A percentile compares a stretch with the other conserved stretches of the same genome.
Evolutionary conservation across 1,139 yeast genomes (phyloP).

Genomic region (Debaryomyces fabryi): DNA sequence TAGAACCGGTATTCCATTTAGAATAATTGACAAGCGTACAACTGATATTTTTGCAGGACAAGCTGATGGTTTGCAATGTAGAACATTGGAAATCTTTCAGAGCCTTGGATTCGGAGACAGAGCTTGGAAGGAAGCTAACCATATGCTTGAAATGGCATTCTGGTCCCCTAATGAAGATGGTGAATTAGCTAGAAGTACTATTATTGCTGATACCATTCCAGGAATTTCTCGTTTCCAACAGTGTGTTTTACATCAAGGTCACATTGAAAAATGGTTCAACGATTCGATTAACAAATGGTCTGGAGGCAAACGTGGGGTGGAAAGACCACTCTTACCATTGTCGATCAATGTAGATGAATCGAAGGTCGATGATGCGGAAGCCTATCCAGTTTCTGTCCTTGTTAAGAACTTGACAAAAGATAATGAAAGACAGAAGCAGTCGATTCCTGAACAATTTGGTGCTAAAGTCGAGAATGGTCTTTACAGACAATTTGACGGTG

Average conservation of each 20-base stretch:
- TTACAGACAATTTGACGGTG: slow-evolving; percentile 33
- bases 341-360: slow-evolving; percentile 25
- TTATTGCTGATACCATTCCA: slow-evolving; percentile 30
- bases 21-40: slow-evolving; percentile 35
- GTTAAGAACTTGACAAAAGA: slow-evolving; percentile 18
- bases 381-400: slow-evolving; percentile 31
- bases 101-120: slow-evolving; percentile 32
- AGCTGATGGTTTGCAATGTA: slow-evolving; percentile 32
- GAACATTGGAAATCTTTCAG: slow-evolving; percentile 33
- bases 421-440: slow-evolving; percentile 17
- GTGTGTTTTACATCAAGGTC: slow-evolving; percentile 34
- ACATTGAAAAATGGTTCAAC: slow-evolving; percentile 30
- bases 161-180: slow-evolving; percentile 27
- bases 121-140: slow-evolving; percentile 32
- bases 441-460: slow-evolving; percentile 28
- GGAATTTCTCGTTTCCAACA: slow-evolving; percentile 35
- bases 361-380: slow-evolving; percentile 20
- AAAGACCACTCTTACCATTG: slow-evolving; percentile 30
- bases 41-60: slow-evolving; percentile 33
- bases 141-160: slow-evolving; percentile 27
- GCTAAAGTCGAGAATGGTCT: slow-evolving; percentile 27
- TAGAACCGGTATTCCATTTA: slow-evolving; percentile 30
- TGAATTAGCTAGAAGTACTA: slow-evolving; percentile 22
- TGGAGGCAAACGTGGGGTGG: slow-evolving; percentile 23
- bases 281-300: slow-evolving; percentile 30